phyloP scores from a whole-genome alignment of 768 basidiomycete species.

The Calvatia gigantea region DNA sequence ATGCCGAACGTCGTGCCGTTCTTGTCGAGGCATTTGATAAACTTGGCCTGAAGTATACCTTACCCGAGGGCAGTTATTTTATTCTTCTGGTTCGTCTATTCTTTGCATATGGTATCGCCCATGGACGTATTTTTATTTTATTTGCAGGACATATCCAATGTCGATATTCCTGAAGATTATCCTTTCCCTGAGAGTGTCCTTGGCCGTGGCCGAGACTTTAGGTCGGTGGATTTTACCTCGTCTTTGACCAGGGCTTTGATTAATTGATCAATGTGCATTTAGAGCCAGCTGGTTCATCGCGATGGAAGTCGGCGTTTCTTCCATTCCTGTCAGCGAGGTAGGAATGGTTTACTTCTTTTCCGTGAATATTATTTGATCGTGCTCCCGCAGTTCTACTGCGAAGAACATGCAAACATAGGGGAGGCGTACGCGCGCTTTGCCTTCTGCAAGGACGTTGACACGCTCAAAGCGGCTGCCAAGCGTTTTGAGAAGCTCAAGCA shows the following conservation, averaged over 20 bases:
- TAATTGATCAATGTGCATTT: not conserved
- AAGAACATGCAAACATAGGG: constrained; percentile 81
- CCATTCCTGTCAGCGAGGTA: constrained; percentile 95
- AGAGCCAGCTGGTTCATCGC: constrained; percentile 98
- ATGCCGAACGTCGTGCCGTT: constrained; percentile 75
- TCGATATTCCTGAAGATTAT: constrained; percentile 83
- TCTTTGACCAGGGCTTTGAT: not conserved
- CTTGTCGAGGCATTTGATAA: constrained; percentile 77
- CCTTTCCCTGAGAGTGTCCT: constrained; percentile 72
- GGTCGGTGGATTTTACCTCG: constrained; percentile 30
- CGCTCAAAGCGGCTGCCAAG: constrained; percentile 76
- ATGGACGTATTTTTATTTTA: not conserved
- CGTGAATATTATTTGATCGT: constrained; percentile 9
- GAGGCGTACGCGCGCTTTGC: constrained; percentile 88
- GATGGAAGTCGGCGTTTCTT: constrained; percentile 83
- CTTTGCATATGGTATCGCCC: not conserved
- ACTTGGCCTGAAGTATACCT: constrained; percentile 79
- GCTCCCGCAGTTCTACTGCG: constrained; percentile 77
- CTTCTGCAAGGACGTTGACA: constrained; percentile 94
- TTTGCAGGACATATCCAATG: constrained; percentile 61
- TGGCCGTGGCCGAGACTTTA: constrained; percentile 87
- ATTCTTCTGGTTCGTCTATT: constrained; percentile 62
- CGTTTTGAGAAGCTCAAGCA: constrained; percentile 74
- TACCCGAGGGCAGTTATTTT: constrained; percentile 92
- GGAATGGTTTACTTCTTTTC: constrained; percentile 18